A percentile compares a stretch with the other conserved stretches of the same genome.
These are phyloP conservation scores for Solanum pinnatisectum DNA, from an alignment of 257 asterid genomes.

Conservation along the genomic window DNA sequence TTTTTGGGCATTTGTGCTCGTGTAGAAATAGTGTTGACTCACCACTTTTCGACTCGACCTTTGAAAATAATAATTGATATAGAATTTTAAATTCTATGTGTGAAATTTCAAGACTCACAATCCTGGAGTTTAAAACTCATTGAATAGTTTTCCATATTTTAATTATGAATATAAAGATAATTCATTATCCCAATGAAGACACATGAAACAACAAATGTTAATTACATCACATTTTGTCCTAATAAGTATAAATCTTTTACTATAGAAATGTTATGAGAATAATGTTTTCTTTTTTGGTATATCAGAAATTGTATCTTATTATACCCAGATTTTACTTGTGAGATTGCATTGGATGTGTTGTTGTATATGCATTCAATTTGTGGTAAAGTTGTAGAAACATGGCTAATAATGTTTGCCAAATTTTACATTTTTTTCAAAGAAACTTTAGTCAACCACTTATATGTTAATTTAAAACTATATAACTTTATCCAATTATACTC, in stretches of 20 bases:
- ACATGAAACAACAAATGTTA: not conserved
- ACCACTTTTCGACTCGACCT: not conserved
- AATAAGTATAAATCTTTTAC: not conserved
- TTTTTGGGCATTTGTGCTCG: not conserved
- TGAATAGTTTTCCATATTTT: not conserved
- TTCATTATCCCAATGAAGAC: not conserved
- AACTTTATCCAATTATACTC: not conserved
- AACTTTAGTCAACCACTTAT: not conserved
- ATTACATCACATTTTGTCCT: not conserved
- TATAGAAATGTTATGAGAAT: not conserved
- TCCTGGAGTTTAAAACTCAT: not conserved
- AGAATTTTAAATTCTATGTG: not conserved
- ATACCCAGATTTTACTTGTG: not conserved
- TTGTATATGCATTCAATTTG: not conserved
- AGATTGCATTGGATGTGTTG: accelerated
- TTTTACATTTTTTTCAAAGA: not conserved
- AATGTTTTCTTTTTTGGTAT: not conserved
- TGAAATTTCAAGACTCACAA: not conserved
- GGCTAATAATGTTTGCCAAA: not conserved
- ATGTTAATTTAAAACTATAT: not conserved
- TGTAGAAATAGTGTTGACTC: not conserved
- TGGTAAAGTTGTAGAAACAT: not conserved
- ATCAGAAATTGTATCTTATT: not conserved
- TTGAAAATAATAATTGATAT: not conserved
- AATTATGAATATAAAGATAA: not conserved